These are phyloP conservation scores for Phytophthora palmivora DNA, from an alignment of 352 stramenopile genomes.

Conservation along the genomic window DNA sequence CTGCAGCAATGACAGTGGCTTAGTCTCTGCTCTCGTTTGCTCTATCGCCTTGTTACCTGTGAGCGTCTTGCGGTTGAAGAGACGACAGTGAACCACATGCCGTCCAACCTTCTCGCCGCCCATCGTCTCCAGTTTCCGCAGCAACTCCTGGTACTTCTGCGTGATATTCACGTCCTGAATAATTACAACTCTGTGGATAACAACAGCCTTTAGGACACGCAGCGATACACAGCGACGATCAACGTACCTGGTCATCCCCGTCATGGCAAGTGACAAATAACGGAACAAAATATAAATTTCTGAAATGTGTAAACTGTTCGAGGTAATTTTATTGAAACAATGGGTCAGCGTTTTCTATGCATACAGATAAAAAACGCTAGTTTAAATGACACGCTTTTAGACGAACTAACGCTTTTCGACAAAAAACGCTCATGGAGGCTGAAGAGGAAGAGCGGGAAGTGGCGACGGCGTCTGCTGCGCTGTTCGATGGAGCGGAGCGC, in stretches of 20 bases:
- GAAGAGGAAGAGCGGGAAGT: constrained; percentile 61
- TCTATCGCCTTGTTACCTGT: constrained; percentile 43
- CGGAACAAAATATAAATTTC: no score
- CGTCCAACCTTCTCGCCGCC: constrained; percentile 80
- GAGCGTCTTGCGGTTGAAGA: constrained; percentile 87
- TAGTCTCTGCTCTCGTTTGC: neutral
- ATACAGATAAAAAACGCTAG: no score
- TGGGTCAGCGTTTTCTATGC: no score
- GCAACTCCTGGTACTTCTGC: constrained; percentile 87
- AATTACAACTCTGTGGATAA: constrained; percentile 69
- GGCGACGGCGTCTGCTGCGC: constrained; percentile 49
- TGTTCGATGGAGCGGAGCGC: constrained; percentile 53
- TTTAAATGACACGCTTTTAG: no score
- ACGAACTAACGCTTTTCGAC: no score
- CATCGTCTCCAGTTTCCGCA: constrained; percentile 87
- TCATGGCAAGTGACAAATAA: constrained; percentile 42
- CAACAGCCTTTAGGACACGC: constrained; percentile 6
- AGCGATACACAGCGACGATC: neutral
- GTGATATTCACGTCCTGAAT: constrained; percentile 83
- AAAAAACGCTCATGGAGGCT: constrained; percentile 38
- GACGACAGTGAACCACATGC: constrained; percentile 86
- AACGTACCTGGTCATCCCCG: constrained; percentile 74
- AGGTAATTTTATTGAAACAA: no score
- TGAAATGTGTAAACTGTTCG: no score
- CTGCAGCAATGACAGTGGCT: constrained; percentile 34